Base-by-base conservation (phyloP, 2,329 filamentous ascomycete species). In the Claviceps sp. region DNA sequence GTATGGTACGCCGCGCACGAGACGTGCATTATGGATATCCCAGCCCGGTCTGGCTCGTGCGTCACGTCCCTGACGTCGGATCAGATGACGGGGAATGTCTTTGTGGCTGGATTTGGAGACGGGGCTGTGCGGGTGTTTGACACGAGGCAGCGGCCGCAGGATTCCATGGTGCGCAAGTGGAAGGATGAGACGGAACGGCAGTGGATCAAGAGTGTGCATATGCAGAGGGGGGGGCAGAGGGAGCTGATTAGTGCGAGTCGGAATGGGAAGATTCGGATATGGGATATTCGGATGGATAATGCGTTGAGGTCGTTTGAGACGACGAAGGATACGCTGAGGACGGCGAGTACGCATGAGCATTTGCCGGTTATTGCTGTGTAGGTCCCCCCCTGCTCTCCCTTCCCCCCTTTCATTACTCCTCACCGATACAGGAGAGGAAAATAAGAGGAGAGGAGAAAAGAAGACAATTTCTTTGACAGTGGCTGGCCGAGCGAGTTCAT, bases 1-100 rank as follows among this genome's bases (percentile, higher is more conserved):
- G 88, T 97, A 37, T 98, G 93, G 93, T 93, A 94, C 63, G 91
- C 91, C 16, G 89, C 88, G 7, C 87, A 88, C 44, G 93, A 98
- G 73, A 85, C 93, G 40, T 97, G 91, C 69, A 81, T 89, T 50
- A 87, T 84, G 73, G 93, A 98, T 64, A 96, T 98, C 50, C 89
- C 90, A 37, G 93, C 93, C 11, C 84, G 93, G 37, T 96, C 91
- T 0, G 89, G 89, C 37, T 95, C 89, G 16, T 97, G 91, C 66
- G 93, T 98, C 55, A 98, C 93, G 4, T 94, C 89, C 8, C 72
- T 98, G 56, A 97, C 93, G 2, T 95, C 89, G 16, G 93, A 98
- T 67, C 93, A 97, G 74, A 95, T 98, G 68, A 95, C 94, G 50
- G 93, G 93, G 44, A 90, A 96, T 62, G 82, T 96, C 46, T 96